phyloP scores from a whole-genome alignment of 2,329 filamentous ascomycete genomes.

The Fusarium devonianum region DNA sequence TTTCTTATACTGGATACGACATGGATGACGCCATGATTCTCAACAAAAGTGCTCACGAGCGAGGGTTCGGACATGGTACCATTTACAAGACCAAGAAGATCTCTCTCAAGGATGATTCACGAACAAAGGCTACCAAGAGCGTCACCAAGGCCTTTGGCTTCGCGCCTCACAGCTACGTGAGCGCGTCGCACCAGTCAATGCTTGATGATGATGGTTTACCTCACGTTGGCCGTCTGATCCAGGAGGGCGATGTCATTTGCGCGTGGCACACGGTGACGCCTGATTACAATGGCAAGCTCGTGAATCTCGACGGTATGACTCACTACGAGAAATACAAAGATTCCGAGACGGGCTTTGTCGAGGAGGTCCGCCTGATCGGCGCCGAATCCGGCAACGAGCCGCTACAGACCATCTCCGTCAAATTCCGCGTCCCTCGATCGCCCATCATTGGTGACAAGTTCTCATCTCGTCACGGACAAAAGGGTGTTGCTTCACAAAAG shows the following conservation, averaged over 20 bases:
- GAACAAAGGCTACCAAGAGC: slow-evolving; percentile 69
- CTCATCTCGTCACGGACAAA: slow-evolving; percentile 97
- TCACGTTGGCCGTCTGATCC: slow-evolving; percentile 77
- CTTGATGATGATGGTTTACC: slow-evolving; percentile 91
- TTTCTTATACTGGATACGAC: slow-evolving; percentile 98
- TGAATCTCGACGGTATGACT: slow-evolving; percentile 86
- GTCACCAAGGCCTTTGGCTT: slow-evolving; percentile 90
- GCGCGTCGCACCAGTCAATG: slow-evolving; percentile 71
- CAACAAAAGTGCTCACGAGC: slow-evolving; percentile 95
- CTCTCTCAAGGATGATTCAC: slow-evolving; percentile 80
- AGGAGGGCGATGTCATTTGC: slow-evolving; percentile 83
- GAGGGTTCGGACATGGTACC: slow-evolving; percentile 93
- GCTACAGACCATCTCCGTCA: slow-evolving; percentile 87
- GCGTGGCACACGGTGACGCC: slow-evolving; percentile 89
- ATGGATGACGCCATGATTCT: slow-evolving; percentile 99
- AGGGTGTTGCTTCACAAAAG: slow-evolving; percentile 95
- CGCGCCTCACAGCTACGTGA: slow-evolving; percentile 77
- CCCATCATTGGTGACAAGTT: slow-evolving; percentile 99
- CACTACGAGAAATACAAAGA: slow-evolving; percentile 97
- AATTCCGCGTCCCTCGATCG: slow-evolving; percentile 87
- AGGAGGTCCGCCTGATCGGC: slow-evolving; percentile 91
- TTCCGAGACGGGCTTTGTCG: slow-evolving; percentile 83
- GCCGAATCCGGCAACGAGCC: slow-evolving; percentile 84
- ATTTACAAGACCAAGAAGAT: slow-evolving; percentile 98
- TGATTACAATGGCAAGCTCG: slow-evolving; percentile 77